Evolutionary conservation across 805 yeast species (phyloP), one percentile per base, ranked within the genome.

Genomic region (Lipomyces orientalis): DNA sequence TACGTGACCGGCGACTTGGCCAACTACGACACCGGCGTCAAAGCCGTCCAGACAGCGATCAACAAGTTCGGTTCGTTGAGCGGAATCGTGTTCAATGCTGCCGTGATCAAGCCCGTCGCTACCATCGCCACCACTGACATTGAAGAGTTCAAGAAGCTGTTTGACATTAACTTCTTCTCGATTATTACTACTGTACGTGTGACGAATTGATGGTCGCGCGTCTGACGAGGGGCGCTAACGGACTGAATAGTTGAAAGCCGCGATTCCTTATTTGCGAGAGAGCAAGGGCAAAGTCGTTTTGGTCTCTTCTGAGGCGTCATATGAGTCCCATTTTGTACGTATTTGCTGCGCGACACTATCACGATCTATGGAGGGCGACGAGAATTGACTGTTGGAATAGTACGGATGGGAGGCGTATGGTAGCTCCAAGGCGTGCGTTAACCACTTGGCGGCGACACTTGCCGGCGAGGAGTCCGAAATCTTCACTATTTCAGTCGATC

Each of bases 351-450:
- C 2, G 29, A 37, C 10, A 37, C 6, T 37, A 37, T 37, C 43
- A 25, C 29, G 29, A 25, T 37, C 43, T 2, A 16, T 12, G 14
- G 43, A 37, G 43, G 10, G 5, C 6, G 43, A 37, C 43, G 49
- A 43, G 49, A n/a, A 8, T 10, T 39, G 51, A 25, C n/a, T 29
- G 22, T 2, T n/a, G 51, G 4, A 14, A 14, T 74, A 81, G 81
- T 73, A 82, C 70, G 95, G 91, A 0, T 94, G 98, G 98, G 89
- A 89, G 22, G 96, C 97, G 2, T 94, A 94, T 75, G 97, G 97
- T 0, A 81, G 93, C 9, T 88, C 97, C 4, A 94, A 94, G 77
- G 97, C 98, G 0, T 97, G 97, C 0, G 76, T 94, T 60, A 92
- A 94, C 78, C 93, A 89, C 73, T 84, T 92, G 61, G 88, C 91